Percentiles rank a stretch among this genome's conserved stretches.
These are phyloP conservation scores for Nectriaceae sp. DNA, from an alignment of 2,329 filamentous ascomycete genomes.

Conservation along the genomic window DNA sequence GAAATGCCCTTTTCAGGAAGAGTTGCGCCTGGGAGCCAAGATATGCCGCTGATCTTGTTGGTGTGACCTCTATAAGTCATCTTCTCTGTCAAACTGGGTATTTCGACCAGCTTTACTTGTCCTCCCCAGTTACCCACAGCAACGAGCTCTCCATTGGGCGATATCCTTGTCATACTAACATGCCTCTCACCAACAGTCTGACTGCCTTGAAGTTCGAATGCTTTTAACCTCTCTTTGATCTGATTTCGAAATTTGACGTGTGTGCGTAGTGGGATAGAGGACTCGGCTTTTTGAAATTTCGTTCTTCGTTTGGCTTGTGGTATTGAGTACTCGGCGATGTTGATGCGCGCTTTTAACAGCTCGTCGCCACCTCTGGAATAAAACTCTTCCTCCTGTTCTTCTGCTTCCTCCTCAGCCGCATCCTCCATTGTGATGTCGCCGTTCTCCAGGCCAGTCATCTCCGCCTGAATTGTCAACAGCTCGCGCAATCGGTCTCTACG, in stretches of 20 bases:
- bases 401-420: conserved; percentile 59
- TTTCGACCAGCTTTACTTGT: conserved; percentile 80
- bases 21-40: conserved; percentile 86
- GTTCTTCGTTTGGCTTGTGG: conserved; percentile 78
- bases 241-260: conserved; percentile 92
- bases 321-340: conserved; percentile 82
- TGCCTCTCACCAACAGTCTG: conserved; percentile 91
- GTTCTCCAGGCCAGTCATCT: conserved; percentile 57
- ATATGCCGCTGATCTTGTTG: conserved; percentile 84
- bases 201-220: conserved; percentile 88
- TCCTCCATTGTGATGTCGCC: conserved; percentile 66
- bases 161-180: conserved; percentile 88
- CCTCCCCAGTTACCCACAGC: conserved; percentile 94
- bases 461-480: conserved; percentile 72
- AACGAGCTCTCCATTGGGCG: conserved; percentile 79
- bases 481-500: conserved; percentile 84
- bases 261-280: conserved; percentile 79
- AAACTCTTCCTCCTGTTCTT: conserved; percentile 88
- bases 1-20: conserved; percentile 71
- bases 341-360: conserved; percentile 73
- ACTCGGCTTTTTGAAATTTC: conserved; percentile 76
- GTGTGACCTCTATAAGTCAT: conserved; percentile 79
- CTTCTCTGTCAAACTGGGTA: conserved; percentile 80
- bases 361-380: conserved; percentile 81
- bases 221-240: conserved; percentile 79